Evolutionary conservation across 1,284 basidiomycete genomes (phyloP), one percentile per base, ranked within the genome.

Genomic region (Macrocystidia cucumis): DNA sequence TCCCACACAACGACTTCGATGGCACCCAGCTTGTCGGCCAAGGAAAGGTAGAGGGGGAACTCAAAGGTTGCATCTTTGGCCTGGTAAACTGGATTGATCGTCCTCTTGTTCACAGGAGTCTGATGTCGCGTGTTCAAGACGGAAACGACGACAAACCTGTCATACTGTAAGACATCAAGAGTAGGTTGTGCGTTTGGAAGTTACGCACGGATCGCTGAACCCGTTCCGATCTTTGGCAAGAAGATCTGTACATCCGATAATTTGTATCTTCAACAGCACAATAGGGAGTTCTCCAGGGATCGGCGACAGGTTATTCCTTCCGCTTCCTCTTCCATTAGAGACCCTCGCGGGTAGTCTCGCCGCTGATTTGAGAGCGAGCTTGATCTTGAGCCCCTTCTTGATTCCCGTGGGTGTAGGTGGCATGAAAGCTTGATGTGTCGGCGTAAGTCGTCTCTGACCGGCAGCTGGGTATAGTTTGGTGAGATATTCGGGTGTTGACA

Each of bases 1-100:
- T 95, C 91, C 93, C 93, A 98, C 0, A 91, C 69, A 20, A 97
- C 82, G 30, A 91, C 68, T 55, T 97, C 91, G 32, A 97, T 51
- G 4, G 75, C 78, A 27, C 84, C 82, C 8, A 91, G 71, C 27
- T 72, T 69, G 37, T 82, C 85, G 0, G 79, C 80, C 20, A 83
- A 67, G 5, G 78, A 82, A 17, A 83, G 67, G 48, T 82, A 88
- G 16, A 96, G 67, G 0, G 88, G 85, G 48, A 91, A 86, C 40
- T 92, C 85, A 51, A 92, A 93, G 0, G 86, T 91, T 8, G 89
- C 82, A 50, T 85, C 77, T 42, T 79, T 79, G 9, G 78, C 47
- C 0, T 65, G 56, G 56, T 78, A 97, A 2, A 62, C 58, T 0
- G 93, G 93, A 48, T 87, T 83, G n/a, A 86, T 55, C 0, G 74